Base-by-base conservation (phyloP, 2,329 filamentous ascomycete genomes). In the Aphanocladium album region DNA sequence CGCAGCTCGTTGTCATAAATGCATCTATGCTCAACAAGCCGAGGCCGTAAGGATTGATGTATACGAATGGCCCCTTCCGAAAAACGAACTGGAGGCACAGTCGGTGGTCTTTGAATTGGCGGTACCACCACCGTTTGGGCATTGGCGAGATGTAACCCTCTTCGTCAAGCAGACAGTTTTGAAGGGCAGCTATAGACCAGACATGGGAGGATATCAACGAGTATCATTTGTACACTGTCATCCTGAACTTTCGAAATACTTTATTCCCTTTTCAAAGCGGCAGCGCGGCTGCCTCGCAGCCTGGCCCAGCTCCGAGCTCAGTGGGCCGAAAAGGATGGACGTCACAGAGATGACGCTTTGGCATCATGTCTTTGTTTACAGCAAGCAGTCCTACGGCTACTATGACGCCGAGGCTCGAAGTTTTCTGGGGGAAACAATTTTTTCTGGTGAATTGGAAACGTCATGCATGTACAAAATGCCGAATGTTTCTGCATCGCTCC, bases 31-130 rank as follows among this genome's bases (percentile, higher is more conserved):
- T 9, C 3, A 12, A 0, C 2, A 69, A 14, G 79, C 80, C 1
- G 43, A 70, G 0, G 2, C 5, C 0, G 61, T 87, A 0, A 39
- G 19, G 0, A 84, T 88, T n/a, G 1, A 62, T 0, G 66, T 83
- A 16, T 73, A 83, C 63, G 84, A 88, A 65, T 86, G 81, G 81
- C 83, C 84, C 0, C 71, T 87, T 0, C 79, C 83, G 0, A 12
- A 49, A 0, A 21, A 72, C 1, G 1, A 57, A 0, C 6, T 62
- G 0, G 27, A 71, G 12, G 73, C 74, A 0, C 78, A 80, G 60
- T 72, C 80, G 0, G 74, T 76, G 0, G 72, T 86, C 0, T 87
- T 87, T 54, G 84, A 87, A 63, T 69, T 86, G 0, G 56, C 64
- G 0, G 63, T 76, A 0, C 83, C 83, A 0, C 5, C 23, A 0